These are phyloP conservation scores for Avena eriantha DNA, from an alignment of 176 grass and related monocot genomes.

Conservation along the genomic window DNA sequence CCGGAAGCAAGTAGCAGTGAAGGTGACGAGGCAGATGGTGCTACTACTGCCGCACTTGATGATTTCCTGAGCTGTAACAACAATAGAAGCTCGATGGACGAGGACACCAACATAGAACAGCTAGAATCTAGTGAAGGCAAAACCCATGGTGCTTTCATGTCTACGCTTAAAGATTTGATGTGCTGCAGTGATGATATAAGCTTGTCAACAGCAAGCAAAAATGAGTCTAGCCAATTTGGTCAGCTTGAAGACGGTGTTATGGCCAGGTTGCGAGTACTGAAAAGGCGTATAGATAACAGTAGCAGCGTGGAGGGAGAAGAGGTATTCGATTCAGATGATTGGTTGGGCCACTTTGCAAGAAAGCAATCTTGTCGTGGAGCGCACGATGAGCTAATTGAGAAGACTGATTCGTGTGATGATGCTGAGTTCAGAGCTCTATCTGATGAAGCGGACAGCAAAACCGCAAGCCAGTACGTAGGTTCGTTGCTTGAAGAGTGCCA, in stretches of 20 bases:
- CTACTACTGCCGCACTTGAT: background rate
- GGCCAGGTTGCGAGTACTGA: conserved; percentile 48
- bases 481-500: background rate
- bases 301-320: background rate
- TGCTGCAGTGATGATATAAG: conserved; percentile 2
- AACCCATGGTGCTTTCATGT: conserved; percentile 15
- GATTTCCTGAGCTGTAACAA: conserved; percentile 28
- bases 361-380: background rate
- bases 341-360: background rate
- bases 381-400: background rate
- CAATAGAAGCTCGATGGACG: background rate
- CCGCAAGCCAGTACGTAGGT: background rate
- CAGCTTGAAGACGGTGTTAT: conserved; percentile 47
- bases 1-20: conserved; percentile 27
- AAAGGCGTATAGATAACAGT: conserved; percentile 36
- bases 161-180: conserved; percentile 25
- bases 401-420: background rate
- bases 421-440: background rate
- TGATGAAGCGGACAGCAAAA: conserved; percentile 30
- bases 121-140: conserved; percentile 19
- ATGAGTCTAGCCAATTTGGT: conserved; percentile 26
- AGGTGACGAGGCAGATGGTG: conserved; percentile 21
- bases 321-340: conserved; percentile 4
- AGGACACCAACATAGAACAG: conserved; percentile 19
- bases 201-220: background rate